Conservation (phyloP, 2,329 filamentous ascomycete species). For the Aureobasidium sp. region DNA sequence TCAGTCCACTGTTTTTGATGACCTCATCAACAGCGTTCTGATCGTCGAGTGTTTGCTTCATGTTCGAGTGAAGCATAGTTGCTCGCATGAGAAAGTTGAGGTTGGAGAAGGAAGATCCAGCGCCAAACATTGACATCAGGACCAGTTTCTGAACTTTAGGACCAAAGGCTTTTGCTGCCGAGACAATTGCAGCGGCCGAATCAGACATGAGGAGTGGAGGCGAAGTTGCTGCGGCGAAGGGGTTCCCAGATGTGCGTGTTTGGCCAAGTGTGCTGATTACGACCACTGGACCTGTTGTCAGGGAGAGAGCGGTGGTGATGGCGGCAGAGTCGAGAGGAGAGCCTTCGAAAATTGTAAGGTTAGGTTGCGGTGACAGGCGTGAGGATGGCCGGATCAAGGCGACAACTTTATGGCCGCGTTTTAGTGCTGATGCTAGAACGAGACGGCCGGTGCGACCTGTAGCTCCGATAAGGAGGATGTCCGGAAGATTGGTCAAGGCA, state of each 20-base stretch:
- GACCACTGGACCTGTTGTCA: slow-evolving; percentile 24
- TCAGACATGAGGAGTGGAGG: slow-evolving; percentile 39
- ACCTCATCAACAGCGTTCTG: slow-evolving; percentile 39
- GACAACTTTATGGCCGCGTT: slow-evolving; percentile 35
- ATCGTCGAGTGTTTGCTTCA: slow-evolving; percentile 39
- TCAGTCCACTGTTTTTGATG: slow-evolving; percentile 29
- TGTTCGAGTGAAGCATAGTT: slow-evolving; percentile 39
- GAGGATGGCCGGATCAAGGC: slow-evolving; percentile 35
- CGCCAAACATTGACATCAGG: slow-evolving; percentile 43
- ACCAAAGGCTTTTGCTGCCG: slow-evolving; percentile 29
- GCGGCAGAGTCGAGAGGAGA: neutral
- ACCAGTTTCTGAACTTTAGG: slow-evolving; percentile 34
- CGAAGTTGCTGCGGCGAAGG: slow-evolving; percentile 38
- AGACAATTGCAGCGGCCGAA: slow-evolving; percentile 31
- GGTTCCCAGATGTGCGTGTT: slow-evolving; percentile 32
- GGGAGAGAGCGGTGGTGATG: slow-evolving; percentile 24
- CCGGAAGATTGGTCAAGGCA: neutral
- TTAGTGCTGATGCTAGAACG: slow-evolving; percentile 34
- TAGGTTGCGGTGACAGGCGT: slow-evolving; percentile 23
- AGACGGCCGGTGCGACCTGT: slow-evolving; percentile 40
- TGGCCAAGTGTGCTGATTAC: slow-evolving; percentile 8
- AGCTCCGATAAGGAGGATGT: slow-evolving; percentile 38
- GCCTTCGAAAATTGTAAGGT: slow-evolving; percentile 27
- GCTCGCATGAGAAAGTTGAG: slow-evolving; percentile 36
- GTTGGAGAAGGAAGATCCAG: slow-evolving; percentile 37